These are phyloP conservation scores for Colletotrichum sp. DNA, from an alignment of 2,329 filamentous ascomycete genomes.

Conservation along the genomic window DNA sequence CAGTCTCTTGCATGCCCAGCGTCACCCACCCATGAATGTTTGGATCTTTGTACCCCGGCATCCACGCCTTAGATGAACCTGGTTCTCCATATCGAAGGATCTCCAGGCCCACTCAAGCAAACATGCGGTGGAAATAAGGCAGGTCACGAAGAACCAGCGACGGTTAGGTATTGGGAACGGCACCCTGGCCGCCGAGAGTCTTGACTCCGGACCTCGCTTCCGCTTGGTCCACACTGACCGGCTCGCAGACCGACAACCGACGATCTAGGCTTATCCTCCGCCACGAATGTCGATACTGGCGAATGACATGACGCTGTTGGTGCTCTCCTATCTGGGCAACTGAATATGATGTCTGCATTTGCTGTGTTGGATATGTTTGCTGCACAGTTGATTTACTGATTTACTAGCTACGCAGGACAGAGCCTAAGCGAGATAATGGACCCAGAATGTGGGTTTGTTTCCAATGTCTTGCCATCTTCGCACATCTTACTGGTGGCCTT, in stretches of 20 bases:
- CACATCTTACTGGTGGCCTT: neutral
- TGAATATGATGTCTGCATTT: neutral
- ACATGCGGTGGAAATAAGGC: neutral
- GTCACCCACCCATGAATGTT: neutral
- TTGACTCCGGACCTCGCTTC: neutral
- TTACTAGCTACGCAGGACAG: neutral
- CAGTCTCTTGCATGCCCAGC: neutral
- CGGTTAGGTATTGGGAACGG: neutral
- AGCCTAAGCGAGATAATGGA: neutral
- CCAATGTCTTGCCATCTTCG: neutral
- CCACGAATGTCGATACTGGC: neutral
- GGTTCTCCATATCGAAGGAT: neutral
- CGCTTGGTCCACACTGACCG: neutral
- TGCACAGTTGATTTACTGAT: neutral
- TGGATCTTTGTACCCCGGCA: neutral
- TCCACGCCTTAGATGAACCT: neutral
- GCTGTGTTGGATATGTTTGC: neutral
- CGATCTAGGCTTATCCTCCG: neutral
- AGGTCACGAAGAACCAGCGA: neutral
- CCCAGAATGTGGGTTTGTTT: neutral
- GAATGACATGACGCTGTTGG: neutral
- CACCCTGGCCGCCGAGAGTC: neutral
- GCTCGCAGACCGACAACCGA: neutral
- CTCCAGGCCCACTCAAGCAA: neutral
- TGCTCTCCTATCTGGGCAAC: neutral